A percentile compares a stretch with the other conserved stretches of the same genome.
Conservation (phyloP, 805 yeast genomes). For the Tetrapisispora namnaoensis region DNA sequence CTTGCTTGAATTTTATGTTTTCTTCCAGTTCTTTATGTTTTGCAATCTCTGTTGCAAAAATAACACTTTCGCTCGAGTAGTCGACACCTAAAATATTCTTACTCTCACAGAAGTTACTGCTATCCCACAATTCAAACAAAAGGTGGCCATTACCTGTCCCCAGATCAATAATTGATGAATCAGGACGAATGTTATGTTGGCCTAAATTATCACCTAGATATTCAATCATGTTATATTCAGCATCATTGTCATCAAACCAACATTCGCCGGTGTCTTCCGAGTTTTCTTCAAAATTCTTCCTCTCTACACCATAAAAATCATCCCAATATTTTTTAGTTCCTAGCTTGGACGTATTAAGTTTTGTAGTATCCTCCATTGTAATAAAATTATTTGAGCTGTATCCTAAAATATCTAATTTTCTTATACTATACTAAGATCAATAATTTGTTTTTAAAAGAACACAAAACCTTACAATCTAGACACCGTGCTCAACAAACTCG, state of each 20-base stretch:
- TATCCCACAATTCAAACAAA: constrained; percentile 56
- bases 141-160: constrained; percentile 98
- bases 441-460: no score
- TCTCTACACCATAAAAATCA: constrained; percentile 67
- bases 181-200: constrained; percentile 20
- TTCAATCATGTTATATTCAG: constrained; percentile 74
- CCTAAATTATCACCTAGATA: constrained; percentile 49
- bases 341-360: constrained; percentile 65
- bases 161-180: constrained; percentile 52
- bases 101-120: constrained; percentile 37
- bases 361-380: constrained; percentile 32
- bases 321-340: constrained; percentile 94
- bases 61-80: constrained; percentile 72
- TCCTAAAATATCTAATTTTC: not conserved
- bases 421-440: not conserved
- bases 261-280: constrained; percentile 86
- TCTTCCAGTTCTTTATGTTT: constrained; percentile 30
- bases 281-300: constrained; percentile 58
- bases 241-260: constrained; percentile 95
- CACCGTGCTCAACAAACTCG: no score
- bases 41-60: constrained; percentile 59
- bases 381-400: no score
- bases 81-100: constrained; percentile 68
- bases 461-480: no score
- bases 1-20: constrained; percentile 45